Evolutionary conservation across 2,329 filamentous ascomycete genomes (phyloP).

Genomic region (Aureobasidium sp.): DNA sequence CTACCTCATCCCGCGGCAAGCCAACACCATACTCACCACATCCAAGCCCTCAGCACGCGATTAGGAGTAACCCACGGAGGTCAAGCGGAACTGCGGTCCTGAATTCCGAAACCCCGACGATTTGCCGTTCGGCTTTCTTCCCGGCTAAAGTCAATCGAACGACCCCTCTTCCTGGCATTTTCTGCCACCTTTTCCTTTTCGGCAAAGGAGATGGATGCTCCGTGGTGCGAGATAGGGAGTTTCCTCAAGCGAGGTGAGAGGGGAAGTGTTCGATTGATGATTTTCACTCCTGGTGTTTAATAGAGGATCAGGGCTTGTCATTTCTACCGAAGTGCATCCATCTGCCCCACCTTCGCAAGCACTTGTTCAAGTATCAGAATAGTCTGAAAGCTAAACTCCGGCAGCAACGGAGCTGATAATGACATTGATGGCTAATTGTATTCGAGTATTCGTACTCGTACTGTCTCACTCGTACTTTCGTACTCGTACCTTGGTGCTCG

Average conservation of each 20-base stretch:
- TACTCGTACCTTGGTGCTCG: background rate
- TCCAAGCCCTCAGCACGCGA: background rate
- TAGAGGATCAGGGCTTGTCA: background rate
- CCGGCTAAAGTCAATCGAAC: constrained; percentile 3
- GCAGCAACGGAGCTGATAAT: background rate
- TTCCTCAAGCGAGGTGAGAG: background rate
- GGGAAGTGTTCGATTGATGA: background rate
- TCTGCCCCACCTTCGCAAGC: background rate
- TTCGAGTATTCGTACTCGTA: background rate
- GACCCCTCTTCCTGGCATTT: constrained; percentile 12
- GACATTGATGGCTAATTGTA: background rate
- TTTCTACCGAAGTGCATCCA: constrained; percentile 7
- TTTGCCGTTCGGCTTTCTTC: constrained; percentile 1
- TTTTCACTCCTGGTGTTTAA: background rate
- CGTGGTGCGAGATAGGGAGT: background rate
- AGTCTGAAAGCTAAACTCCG: background rate
- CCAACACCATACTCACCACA: background rate
- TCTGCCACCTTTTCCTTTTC: background rate
- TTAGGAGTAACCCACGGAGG: background rate
- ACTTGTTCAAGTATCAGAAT: too few species aligned
- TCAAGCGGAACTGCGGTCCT: constrained; percentile 5
- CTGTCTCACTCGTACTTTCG: background rate
- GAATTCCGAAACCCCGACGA: background rate
- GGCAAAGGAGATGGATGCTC: background rate
- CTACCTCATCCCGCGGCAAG: background rate